phyloP scores from a whole-genome alignment of 108 stramenopile species.

The Pseudonitzschia pungens region DNA sequence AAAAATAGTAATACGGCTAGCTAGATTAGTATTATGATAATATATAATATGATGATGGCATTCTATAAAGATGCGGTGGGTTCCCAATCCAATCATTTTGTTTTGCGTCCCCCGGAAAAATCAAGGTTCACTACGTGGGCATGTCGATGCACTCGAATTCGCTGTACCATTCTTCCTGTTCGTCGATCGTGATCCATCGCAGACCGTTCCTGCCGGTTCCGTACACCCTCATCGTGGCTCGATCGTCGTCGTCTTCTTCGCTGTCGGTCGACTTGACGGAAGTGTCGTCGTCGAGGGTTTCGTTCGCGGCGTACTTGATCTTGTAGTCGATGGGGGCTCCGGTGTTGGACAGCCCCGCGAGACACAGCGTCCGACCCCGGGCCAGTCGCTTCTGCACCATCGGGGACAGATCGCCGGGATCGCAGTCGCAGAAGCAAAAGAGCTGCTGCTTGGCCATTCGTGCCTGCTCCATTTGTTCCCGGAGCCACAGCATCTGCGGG shows the following conservation, averaged over 20 bases:
- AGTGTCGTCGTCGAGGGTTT: conserved; percentile 43
- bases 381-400: conserved; percentile 54
- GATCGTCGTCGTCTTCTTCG: conserved; percentile 52
- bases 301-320: conserved; percentile 22
- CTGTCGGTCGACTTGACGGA: conserved; percentile 69
- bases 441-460: conserved; percentile 72
- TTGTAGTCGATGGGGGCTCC: conserved; percentile 24
- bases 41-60: no score
- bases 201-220: conserved; percentile 53
- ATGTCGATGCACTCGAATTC: conserved; percentile 25
- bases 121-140: neutral
- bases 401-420: conserved; percentile 53
- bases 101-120: neutral
- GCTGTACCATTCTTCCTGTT: conserved; percentile 40
- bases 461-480: conserved; percentile 79
- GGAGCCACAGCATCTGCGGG: conserved; percentile 62
- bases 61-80: no score
- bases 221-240: conserved; percentile 53
- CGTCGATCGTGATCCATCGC: conserved; percentile 58
- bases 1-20: no score
- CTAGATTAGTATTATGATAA: no score
- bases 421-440: conserved; percentile 73
- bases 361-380: conserved; percentile 48
- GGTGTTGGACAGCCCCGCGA: conserved; percentile 34
- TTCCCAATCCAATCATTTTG: no score